Evolutionary conservation across 371 early-diverging fungal species (phyloP).

Genomic region (Mucor plumbeus): DNA sequence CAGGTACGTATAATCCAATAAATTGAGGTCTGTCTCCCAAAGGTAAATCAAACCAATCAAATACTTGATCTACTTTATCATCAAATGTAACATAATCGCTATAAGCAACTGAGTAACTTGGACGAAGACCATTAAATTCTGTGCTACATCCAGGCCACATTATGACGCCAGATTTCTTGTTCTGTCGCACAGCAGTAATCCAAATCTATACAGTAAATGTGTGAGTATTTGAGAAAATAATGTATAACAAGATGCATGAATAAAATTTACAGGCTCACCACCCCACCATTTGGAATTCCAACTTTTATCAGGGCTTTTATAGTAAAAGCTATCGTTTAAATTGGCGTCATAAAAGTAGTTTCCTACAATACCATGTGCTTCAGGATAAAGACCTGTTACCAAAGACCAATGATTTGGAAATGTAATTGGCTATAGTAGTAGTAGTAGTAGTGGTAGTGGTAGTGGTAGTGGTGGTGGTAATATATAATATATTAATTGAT

Average conservation of each 20-base stretch:
- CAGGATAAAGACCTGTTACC: conserved; percentile 92
- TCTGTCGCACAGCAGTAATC: conserved; percentile 83
- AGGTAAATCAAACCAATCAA: conserved; percentile 85
- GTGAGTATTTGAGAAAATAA: background rate
- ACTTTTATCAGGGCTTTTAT: conserved; percentile 68
- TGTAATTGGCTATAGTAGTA: conserved; percentile 80
- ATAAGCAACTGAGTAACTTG: conserved; percentile 73
- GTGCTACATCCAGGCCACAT: conserved; percentile 93
- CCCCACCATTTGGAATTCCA: conserved; percentile 86
- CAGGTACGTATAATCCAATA: conserved; percentile 79
- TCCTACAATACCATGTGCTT: conserved; percentile 90
- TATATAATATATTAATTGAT: background rate
- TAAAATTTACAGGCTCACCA: conserved; percentile 78
- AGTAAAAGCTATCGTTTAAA: conserved; percentile 81
- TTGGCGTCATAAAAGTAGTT: conserved; percentile 86
- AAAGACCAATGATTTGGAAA: conserved; percentile 96
- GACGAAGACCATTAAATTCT: conserved; percentile 46
- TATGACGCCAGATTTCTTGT: conserved; percentile 69
- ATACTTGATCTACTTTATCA: conserved; percentile 67
- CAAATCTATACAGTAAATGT: conserved; percentile 70
- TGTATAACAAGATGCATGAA: background rate
- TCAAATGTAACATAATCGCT: conserved; percentile 50
- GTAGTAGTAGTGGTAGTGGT: too few relatives aligned
- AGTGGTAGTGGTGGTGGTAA: too few relatives aligned
- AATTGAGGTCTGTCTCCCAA: conserved; percentile 74